These are phyloP conservation scores for Sphaerulina musiva DNA, from an alignment of 2,329 filamentous ascomycete genomes.

Conservation along the genomic window DNA sequence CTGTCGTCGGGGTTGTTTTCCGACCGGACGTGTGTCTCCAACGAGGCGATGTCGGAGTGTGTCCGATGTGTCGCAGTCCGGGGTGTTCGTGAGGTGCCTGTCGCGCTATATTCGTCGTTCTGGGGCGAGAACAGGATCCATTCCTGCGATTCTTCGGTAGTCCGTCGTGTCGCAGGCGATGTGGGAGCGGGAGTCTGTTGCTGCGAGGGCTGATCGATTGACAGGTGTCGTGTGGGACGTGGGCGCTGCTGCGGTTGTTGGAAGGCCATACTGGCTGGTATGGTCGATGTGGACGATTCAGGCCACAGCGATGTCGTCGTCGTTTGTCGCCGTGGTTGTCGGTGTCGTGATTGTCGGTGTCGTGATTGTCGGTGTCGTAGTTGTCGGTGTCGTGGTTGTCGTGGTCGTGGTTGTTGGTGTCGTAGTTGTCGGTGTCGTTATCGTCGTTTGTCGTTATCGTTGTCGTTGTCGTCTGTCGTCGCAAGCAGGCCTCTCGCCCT, in stretches of 20 bases:
- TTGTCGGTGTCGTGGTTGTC: too few relatives aligned
- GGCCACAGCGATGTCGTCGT: background rate
- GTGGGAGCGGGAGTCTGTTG: constrained; percentile 10
- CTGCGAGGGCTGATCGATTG: constrained; percentile 13
- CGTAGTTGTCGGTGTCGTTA: too few relatives aligned
- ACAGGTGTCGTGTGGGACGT: constrained; percentile 17
- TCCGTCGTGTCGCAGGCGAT: constrained; percentile 39
- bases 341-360: too few relatives aligned
- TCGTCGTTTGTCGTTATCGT: too few relatives aligned
- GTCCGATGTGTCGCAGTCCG: constrained; percentile 57
- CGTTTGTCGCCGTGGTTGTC: background rate
- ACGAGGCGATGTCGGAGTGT: constrained; percentile 74
- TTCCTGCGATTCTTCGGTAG: constrained; percentile 71
- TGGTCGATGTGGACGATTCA: constrained; percentile 10
- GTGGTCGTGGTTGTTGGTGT: too few relatives aligned
- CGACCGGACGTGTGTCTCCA: constrained; percentile 62
- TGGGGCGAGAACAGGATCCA: constrained; percentile 83
- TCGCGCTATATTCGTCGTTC: constrained; percentile 58
- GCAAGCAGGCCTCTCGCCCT: too few relatives aligned
- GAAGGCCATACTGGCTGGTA: constrained; percentile 22
- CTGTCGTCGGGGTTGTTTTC: constrained; percentile 39
- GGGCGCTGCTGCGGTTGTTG: constrained; percentile 22
- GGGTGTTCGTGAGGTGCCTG: constrained; percentile 60
- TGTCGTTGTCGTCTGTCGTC: too few relatives aligned
- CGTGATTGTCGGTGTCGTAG: too few relatives aligned